phyloP scores from a whole-genome alignment of 106 monocot genomes.

The Cymbidium sinense region DNA sequence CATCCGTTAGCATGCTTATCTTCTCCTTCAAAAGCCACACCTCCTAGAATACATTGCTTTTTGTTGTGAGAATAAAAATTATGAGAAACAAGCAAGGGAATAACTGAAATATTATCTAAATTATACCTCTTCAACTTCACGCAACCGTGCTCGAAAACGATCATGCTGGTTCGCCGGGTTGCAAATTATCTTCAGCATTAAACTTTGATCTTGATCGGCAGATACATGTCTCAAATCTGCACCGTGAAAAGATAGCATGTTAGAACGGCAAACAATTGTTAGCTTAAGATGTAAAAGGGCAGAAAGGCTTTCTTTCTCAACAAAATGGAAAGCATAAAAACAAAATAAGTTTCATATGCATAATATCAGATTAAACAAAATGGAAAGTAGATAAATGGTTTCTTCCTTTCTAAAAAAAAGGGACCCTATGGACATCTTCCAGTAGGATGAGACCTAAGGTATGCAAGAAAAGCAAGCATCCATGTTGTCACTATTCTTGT shows the following conservation, averaged over 20 bases:
- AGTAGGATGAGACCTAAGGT: no score
- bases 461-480: no score
- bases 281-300: not conserved
- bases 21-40: constrained; percentile 83
- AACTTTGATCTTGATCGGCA: constrained; percentile 90
- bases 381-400: not conserved
- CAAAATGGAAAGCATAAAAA: no score
- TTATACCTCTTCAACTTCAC: constrained; percentile 93
- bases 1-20: constrained; percentile 53
- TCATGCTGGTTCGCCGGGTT: constrained; percentile 97
- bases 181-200: constrained; percentile 98
- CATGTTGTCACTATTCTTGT: no score
- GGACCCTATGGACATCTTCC: no score
- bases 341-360: no score
- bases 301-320: not conserved
- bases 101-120: not conserved
- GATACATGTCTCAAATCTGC: constrained; percentile 54
- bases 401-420: no score
- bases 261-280: constrained; percentile 2
- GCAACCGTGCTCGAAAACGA: constrained; percentile 73
- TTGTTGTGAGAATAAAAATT: constrained; percentile 8
- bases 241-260: constrained; percentile 30
- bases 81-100: not conserved
- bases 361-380: no score
- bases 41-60: constrained; percentile 43